Percentiles rank a stretch among this genome's conserved stretches.
Conservation (phyloP, 208 protist genomes). For the Trypanosoma mega region DNA sequence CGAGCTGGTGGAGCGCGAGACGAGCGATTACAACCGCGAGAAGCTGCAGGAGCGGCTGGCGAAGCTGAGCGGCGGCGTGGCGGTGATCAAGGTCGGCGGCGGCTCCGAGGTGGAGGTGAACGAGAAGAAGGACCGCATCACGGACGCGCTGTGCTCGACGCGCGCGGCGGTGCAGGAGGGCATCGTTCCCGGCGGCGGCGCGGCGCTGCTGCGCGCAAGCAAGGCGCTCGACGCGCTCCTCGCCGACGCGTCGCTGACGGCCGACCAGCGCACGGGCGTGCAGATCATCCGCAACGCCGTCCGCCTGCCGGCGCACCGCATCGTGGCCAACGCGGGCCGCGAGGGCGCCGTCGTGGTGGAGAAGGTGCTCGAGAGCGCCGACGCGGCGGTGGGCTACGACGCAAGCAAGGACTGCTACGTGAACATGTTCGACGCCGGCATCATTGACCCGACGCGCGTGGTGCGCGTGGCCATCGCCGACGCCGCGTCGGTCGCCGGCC, state of each 20-base stretch:
- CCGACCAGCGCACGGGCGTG: conserved; percentile 96
- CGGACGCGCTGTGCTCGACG: conserved; percentile 99
- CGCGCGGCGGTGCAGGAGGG: conserved; percentile 98
- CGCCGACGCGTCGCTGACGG: conserved; percentile 44
- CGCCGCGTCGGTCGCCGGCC: conserved; percentile 94
- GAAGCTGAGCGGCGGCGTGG: conserved; percentile 97
- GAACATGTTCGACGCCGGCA: conserved; percentile 98
- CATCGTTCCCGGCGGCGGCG: conserved; percentile 98
- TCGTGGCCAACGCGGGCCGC: conserved; percentile 97
- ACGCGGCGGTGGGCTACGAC: conserved; percentile 93
- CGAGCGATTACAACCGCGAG: conserved; percentile 96
- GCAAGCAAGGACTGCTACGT: conserved; percentile 93
- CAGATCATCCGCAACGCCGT: conserved; percentile 94
- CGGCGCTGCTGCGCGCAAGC: conserved; percentile 94
- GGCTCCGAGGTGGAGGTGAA: conserved; percentile 98
- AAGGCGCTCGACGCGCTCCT: conserved; percentile 84
- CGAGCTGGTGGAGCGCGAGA: conserved; percentile 80
- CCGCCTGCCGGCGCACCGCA: conserved; percentile 91
- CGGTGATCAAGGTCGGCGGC: conserved; percentile 97
- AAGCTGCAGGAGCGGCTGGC: conserved; percentile 98
- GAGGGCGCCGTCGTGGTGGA: conserved; percentile 98
- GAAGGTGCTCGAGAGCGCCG: conserved; percentile 90
- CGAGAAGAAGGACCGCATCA: conserved; percentile 99
- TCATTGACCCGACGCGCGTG: conserved; percentile 99
- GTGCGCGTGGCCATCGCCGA: conserved; percentile 97